Base-by-base conservation (phyloP, 345 rosid genomes). In the Euphorbia pulcherrima region DNA sequence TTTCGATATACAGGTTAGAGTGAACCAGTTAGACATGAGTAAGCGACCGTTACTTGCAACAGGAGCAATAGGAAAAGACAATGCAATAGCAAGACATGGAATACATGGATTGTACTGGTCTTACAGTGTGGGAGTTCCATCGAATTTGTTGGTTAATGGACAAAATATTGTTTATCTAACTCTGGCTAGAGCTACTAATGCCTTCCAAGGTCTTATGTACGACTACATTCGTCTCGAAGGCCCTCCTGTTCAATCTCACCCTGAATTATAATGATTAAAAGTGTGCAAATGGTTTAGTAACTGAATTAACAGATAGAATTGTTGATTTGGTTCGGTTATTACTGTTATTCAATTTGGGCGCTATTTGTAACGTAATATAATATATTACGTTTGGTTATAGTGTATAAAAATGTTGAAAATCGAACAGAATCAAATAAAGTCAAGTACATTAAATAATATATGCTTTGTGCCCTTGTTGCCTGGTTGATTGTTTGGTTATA, bases 21-120 rank as follows among this genome's bases (percentile, higher is more conserved):
- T 87, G 76, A 89, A 94, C 28, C 3, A 83, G 21, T 75, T 64
- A 0, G 47, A 58, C 8, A 47, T 66, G 0, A 65, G 41, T 1
- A 44, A 11, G 2, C 8, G 2, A 21, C 78, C 86, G 14, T 68
- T 70, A 4, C 89, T 86, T 64, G 41, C 88, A 1, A 79, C 92
- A 0, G 78, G 83, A 13, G 21, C 26, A 12, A 77, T 86, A 0
- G 97, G 97, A 6, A 78, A 56, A 60, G 97, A 85, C 48, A 88
- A 88, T 74, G 96, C 92, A 0, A 84, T 94, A 2, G 93, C 97
- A 0, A 84, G 96, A 75, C 96, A 88, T 77, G 97, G 97, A 16
- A 89, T 89, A 27, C 96, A 88, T 59, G 99, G 93, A 24, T 46
- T 91, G 62, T 85, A 89, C 74, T 80, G 87, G 80, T 69, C 91